Percentiles rank a stretch among this genome's conserved stretches.
Conservation (phyloP, 2,329 filamentous ascomycete species). For the Ploettnerulaceae sp. region DNA sequence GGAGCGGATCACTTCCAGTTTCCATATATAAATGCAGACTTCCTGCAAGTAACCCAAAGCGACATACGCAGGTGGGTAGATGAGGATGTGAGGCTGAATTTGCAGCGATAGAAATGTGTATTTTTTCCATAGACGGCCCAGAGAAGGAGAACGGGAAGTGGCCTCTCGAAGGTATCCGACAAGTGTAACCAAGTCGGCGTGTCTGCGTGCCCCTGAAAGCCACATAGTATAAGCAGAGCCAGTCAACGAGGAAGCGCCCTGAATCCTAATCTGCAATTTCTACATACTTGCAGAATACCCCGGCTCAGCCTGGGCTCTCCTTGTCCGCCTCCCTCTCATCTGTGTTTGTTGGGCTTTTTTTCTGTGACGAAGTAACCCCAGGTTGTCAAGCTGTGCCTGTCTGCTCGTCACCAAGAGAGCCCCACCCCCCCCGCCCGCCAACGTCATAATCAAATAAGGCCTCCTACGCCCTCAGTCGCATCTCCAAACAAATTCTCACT, state of each 20-base stretch:
- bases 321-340: background rate
- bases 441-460: slow-evolving; percentile 4
- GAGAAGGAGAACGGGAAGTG: background rate
- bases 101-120: background rate
- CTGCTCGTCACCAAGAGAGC: background rate
- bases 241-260: background rate
- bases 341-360: background rate
- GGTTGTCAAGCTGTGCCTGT: background rate
- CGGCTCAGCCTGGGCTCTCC: background rate
- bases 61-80: background rate
- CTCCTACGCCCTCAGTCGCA: background rate
- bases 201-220: background rate
- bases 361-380: no score
- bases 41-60: background rate
- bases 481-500: slow-evolving; percentile 1
- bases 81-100: background rate
- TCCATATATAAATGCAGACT: no score
- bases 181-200: background rate
- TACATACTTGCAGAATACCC: background rate
- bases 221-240: background rate
- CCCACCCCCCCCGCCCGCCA: background rate
- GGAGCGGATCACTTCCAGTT: background rate
- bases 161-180: background rate
- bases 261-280: background rate
- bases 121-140: background rate